Conservation (phyloP, 768 basidiomycete genomes). For the Termitomyces heimii region DNA sequence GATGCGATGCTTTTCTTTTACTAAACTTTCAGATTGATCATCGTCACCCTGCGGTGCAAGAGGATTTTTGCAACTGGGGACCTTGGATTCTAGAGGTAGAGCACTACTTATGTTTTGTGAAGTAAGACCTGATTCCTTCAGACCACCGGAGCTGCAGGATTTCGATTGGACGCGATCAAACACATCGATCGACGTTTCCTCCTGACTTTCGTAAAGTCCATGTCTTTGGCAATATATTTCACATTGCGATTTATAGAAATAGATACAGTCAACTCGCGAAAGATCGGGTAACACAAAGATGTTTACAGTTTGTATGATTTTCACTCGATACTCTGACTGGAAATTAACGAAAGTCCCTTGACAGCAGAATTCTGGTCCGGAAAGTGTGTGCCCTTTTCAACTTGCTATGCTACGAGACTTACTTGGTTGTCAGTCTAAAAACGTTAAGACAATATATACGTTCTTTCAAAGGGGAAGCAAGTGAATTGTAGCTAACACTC, state of each 20-base stretch:
- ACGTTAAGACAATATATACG: conserved; percentile 52
- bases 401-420: background rate
- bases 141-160: conserved; percentile 69
- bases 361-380: conserved; percentile 83
- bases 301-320: conserved; percentile 48
- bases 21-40: conserved; percentile 63
- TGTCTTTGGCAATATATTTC: background rate
- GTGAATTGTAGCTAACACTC: conserved; percentile 8
- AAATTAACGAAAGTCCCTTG: background rate
- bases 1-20: background rate
- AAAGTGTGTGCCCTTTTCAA: conserved; percentile 35
- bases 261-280: conserved; percentile 51
- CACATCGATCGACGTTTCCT: conserved; percentile 75
- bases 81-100: conserved; percentile 59
- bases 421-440: conserved; percentile 31
- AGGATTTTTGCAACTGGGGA: conserved; percentile 76
- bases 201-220: conserved; percentile 53
- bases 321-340: background rate
- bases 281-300: conserved; percentile 38
- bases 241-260: background rate
- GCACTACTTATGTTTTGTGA: background rate
- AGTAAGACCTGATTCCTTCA: conserved; percentile 19
- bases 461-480: conserved; percentile 61
- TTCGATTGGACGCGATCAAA: conserved; percentile 89
- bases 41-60: conserved; percentile 71